Evolutionary conservation across 2,329 filamentous ascomycete genomes (phyloP), one percentile per base, ranked within the genome.

Genomic region (Rhynchosporium graminicola): DNA sequence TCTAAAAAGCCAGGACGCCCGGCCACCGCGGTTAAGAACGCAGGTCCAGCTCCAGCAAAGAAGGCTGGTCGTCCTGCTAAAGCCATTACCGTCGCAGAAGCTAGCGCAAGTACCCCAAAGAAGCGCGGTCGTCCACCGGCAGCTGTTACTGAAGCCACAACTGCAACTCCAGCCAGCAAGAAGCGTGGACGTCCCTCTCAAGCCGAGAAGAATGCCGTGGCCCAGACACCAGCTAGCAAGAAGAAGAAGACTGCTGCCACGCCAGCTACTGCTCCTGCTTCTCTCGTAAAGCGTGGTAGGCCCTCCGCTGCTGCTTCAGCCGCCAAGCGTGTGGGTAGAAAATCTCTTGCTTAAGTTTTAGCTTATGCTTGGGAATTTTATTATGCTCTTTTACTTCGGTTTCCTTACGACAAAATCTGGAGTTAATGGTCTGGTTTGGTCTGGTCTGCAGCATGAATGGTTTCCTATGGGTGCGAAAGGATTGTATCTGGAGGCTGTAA

Each of bases 51-150:
- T 20, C 20, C 20, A 20, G 51, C 51, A 26, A 54, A 54, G 33
- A 54, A 54, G 36, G n/a, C 33, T 15, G 51, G 51, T 15, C 51
- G 51, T 42, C 59, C 52, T 4, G 54, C 52, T 9, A 61, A 61
- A 43, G 36, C 28, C 3, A 33, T 61, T 10, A 12, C 46, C 29
- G 31, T 47, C 46, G 28, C 29, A 29, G 31, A 48, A 2, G 28
- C 33, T 10, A 36, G 57, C 9, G 46, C 43, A 13, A 40, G 20
- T 20, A 42, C 54, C 26, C 38, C 62, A 4, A 67, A 65, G 60
- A 63, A 65, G 55, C 57, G 63, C 45, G 60, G 65, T 6, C 52
- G 60, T 42, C 59, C 63, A 31, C 28, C 58, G 20, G 20, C 20
- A 20, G 20, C 20, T 47, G 58, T 31, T 31, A 36, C 43, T 28